Evolutionary conservation across 768 basidiomycete species (phyloP).

Genomic region (Hemileccinum impolitum): DNA sequence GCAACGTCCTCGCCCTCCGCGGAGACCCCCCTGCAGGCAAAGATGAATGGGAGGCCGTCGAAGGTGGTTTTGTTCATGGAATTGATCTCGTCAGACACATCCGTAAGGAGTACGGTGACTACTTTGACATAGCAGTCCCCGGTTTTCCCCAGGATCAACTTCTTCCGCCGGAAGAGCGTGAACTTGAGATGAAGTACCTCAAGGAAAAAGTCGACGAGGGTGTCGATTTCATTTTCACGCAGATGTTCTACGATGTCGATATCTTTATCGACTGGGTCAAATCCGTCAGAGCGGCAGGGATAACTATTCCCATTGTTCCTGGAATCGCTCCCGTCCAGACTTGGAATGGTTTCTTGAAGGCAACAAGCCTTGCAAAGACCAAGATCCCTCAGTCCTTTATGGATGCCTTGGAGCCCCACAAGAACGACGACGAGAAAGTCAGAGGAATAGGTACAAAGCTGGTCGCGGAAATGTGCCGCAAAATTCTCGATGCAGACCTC

Average conservation of each 20-base stretch:
- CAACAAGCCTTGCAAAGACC: conserved; percentile 75
- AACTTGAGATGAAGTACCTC: conserved; percentile 76
- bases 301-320: conserved; percentile 86
- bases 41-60: conserved; percentile 89
- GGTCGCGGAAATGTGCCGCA: conserved; percentile 90
- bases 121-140: conserved; percentile 93
- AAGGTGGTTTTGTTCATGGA: conserved; percentile 87
- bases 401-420: conserved; percentile 79
- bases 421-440: conserved; percentile 92
- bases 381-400: conserved; percentile 72
- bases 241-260: conserved; percentile 96
- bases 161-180: conserved; percentile 69
- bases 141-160: conserved; percentile 86
- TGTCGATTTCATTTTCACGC: conserved; percentile 92
- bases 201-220: conserved; percentile 93
- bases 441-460: conserved; percentile 90
- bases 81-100: conserved; percentile 92
- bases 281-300: conserved; percentile 76
- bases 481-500: conserved; percentile 73
- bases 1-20: conserved; percentile 89
- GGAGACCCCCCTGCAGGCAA: conserved; percentile 90
- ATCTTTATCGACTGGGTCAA: conserved; percentile 92
- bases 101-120: conserved; percentile 75
- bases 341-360: conserved; percentile 90
- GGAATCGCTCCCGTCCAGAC: conserved; percentile 96